Percentiles rank a stretch among this genome's conserved stretches.
Conservation (phyloP, 208 protist genomes). For the Acanthamoeba culbertsoni region DNA sequence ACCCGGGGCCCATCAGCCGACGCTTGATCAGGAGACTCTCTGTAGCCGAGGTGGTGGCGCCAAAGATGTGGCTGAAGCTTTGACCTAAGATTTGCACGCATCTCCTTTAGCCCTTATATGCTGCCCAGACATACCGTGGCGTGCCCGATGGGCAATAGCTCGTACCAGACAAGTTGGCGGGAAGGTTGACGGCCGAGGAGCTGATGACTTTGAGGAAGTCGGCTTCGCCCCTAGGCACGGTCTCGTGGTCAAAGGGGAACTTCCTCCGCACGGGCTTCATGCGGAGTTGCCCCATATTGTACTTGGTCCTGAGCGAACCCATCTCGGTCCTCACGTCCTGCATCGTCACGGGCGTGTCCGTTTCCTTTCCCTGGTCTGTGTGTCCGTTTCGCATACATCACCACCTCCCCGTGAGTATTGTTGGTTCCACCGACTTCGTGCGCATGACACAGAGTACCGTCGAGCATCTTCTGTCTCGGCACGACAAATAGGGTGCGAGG, state of each 20-base stretch:
- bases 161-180: conserved; percentile 4
- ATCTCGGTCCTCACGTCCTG: conserved; percentile 37
- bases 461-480: conserved; percentile 13
- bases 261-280: neutral
- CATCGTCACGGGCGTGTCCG: conserved; percentile 33
- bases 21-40: conserved; percentile 56
- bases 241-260: conserved; percentile 47
- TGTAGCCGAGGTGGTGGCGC: conserved; percentile 1
- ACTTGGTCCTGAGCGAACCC: neutral
- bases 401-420: neutral
- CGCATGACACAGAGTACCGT: neutral
- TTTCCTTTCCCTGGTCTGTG: conserved; percentile 42
- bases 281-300: conserved; percentile 36
- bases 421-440: too few species aligned
- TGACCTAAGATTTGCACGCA: neutral
- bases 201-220: conserved; percentile 55
- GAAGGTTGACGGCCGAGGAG: neutral
- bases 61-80: conserved; percentile 55
- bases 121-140: too few species aligned
- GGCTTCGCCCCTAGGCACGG: neutral
- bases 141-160: too few species aligned
- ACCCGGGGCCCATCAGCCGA: conserved; percentile 36
- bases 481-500: conserved; percentile 15
- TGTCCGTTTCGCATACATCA: neutral
- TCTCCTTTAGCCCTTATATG: too few species aligned